Base-by-base conservation (phyloP, 108 stramenopile species). In the Licmophora abbreviata region DNA sequence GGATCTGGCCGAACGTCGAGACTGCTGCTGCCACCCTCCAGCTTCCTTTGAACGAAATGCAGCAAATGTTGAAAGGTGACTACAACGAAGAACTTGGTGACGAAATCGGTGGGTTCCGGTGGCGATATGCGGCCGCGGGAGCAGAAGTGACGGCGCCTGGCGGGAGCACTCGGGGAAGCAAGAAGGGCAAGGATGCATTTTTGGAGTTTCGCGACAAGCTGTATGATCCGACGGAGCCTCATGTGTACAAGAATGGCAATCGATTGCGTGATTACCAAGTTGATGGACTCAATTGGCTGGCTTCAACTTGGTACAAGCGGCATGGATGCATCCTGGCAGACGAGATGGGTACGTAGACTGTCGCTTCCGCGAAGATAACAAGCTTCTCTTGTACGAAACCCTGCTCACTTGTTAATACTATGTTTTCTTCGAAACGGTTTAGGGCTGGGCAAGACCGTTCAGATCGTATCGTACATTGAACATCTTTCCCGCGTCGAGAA, bases 221-320 rank as follows among this genome's bases (percentile, higher is more conserved):
- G 21, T 93, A 93, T 47, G 82, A 93, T 51, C 83, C 82, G 20
- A 74, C 49, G 40, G 77, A 79, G 49, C 91, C 87, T 14, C 85
- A 88, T 51, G 54, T 54, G 20, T 93, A 88, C 71, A 93, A 93
- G 47, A 79, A 83, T 36, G 68, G 52, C 35, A 88, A 94, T 40
- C 61, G 61, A 11, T 69, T 97, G 20, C 75, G 96, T 10, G 94
- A 95, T 56, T 97, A 97, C 73, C 96, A 97, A 67, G 74, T 95
- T 34, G 88, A 88, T 54, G 96, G 96, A 20, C 79, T 99, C 22
- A 95, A 95, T 46, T 99, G 96, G 96, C 73, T 99, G 40, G 76
- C 96, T 29, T 82, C 81, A 58, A 91, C 88, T 55, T 97, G 83
- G 69, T 88, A 88, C 67, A 85, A 92, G 51, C 64, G 76, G 20